Evolutionary conservation across 2,329 filamentous ascomycete species (phyloP).

Genomic region (Diaporthe vexans): DNA sequence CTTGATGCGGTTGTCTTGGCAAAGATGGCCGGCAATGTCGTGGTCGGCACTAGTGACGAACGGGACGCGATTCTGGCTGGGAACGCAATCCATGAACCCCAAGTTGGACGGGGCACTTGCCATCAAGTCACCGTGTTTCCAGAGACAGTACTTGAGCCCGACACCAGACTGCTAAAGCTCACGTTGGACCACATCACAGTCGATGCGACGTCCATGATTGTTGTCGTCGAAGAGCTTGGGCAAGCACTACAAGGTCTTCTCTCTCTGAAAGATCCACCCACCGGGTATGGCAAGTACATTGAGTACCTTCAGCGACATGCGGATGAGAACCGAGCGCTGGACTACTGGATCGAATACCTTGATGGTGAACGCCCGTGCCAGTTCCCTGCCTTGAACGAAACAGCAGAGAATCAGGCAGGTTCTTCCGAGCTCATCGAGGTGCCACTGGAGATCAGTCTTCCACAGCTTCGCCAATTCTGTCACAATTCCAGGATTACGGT

Average conservation of each 20-base stretch:
- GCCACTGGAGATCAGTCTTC: neutral
- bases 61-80: neutral
- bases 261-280: neutral
- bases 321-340: neutral
- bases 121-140: neutral
- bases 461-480: neutral
- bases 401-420: neutral
- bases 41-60: neutral
- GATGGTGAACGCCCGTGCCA: neutral
- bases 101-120: neutral
- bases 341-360: neutral
- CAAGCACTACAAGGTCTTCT: neutral
- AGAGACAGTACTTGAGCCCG: neutral
- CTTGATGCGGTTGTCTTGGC: neutral
- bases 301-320: neutral
- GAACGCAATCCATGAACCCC: neutral
- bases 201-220: neutral
- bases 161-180: neutral
- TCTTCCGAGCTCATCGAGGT: slow-evolving; percentile 1
- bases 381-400: neutral
- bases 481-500: neutral
- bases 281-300: neutral
- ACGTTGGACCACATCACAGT: neutral
- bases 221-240: neutral
- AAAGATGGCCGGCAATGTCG: neutral